Conservation (phyloP, 1,284 basidiomycete genomes). For the Cutaneotrichosporon mucoides region DNA sequence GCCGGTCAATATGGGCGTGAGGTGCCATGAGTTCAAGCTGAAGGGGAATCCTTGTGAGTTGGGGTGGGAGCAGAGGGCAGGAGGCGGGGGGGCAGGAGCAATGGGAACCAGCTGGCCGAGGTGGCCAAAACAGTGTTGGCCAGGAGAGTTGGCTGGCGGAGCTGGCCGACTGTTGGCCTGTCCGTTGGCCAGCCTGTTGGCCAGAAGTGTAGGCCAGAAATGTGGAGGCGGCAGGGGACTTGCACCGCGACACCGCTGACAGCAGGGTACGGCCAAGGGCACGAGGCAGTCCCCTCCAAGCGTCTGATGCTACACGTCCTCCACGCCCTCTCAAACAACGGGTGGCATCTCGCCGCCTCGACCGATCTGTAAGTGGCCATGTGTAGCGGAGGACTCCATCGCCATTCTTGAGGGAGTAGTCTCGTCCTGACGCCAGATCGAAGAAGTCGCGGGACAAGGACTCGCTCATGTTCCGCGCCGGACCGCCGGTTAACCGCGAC, state of each 20-base stretch:
- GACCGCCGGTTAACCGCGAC: constrained; percentile 26
- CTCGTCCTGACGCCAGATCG: neutral
- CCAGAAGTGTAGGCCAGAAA: too few species aligned
- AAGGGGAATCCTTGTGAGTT: constrained; percentile 35
- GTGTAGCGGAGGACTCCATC: too few species aligned
- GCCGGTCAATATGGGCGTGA: constrained; percentile 9
- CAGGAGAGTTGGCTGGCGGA: neutral
- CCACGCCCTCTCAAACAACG: constrained; percentile 20
- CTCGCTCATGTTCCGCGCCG: constrained; percentile 35
- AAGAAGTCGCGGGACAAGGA: constrained; percentile 41
- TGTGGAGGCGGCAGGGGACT: too few species aligned
- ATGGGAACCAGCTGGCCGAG: neutral
- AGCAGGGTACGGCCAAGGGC: constrained; percentile 33
- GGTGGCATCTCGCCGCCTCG: constrained; percentile 35
- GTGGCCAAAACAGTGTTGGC: neutral
- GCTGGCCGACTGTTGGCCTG: too few species aligned
- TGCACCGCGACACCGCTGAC: neutral
- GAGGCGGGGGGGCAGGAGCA: neutral
- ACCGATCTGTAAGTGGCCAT: constrained; percentile 22
- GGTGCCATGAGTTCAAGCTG: constrained; percentile 36
- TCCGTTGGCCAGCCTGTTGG: too few species aligned
- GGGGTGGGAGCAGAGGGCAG: neutral
- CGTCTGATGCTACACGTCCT: constrained; percentile 38
- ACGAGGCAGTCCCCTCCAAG: constrained; percentile 32
- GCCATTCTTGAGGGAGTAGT: neutral